Percentiles rank a stretch among this genome's conserved stretches.
Evolutionary conservation across 768 basidiomycete genomes (phyloP).

Genomic region (Hericium rajendrae): DNA sequence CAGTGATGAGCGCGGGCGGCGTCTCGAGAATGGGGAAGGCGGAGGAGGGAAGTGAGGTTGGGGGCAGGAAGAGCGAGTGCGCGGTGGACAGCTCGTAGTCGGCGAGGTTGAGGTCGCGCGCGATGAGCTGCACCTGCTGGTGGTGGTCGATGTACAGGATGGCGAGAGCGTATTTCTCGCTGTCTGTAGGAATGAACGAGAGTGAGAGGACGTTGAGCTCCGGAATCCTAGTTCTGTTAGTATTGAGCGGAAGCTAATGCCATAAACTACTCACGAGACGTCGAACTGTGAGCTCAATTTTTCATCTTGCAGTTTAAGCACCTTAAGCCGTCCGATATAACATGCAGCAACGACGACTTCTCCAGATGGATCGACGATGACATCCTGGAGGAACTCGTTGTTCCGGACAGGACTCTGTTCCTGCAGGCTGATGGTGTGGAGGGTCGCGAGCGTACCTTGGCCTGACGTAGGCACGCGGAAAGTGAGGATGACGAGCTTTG

Average conservation of each 20-base stretch:
- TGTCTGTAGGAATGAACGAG: constrained; percentile 42
- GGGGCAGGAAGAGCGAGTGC: constrained; percentile 39
- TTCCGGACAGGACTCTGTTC: constrained; percentile 43
- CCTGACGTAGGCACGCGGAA: constrained; percentile 24
- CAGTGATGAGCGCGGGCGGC: constrained; percentile 18
- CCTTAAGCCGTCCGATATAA: constrained; percentile 62
- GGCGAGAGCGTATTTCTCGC: constrained; percentile 43
- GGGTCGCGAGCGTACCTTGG: constrained; percentile 26
- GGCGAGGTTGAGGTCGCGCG: constrained; percentile 42
- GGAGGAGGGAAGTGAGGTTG: constrained; percentile 42
- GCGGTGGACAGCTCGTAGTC: constrained; percentile 42
- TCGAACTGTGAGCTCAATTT: constrained; percentile 49
- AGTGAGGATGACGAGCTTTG: constrained; percentile 55
- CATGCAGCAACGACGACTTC: constrained; percentile 51
- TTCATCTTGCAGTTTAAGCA: constrained; percentile 49
- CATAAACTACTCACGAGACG: constrained; percentile 32
- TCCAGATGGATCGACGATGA: constrained; percentile 58
- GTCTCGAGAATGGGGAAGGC: constrained; percentile 23
- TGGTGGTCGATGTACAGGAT: constrained; percentile 61
- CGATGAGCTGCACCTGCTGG: constrained; percentile 50
- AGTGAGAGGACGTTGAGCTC: constrained; percentile 64
- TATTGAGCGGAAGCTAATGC: background rate
- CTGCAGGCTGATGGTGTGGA: constrained; percentile 40
- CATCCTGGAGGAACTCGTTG: constrained; percentile 64
- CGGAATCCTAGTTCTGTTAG: constrained; percentile 34